phyloP scores from a whole-genome alignment of 1,284 basidiomycete species.

The Ganoderma sp. region DNA sequence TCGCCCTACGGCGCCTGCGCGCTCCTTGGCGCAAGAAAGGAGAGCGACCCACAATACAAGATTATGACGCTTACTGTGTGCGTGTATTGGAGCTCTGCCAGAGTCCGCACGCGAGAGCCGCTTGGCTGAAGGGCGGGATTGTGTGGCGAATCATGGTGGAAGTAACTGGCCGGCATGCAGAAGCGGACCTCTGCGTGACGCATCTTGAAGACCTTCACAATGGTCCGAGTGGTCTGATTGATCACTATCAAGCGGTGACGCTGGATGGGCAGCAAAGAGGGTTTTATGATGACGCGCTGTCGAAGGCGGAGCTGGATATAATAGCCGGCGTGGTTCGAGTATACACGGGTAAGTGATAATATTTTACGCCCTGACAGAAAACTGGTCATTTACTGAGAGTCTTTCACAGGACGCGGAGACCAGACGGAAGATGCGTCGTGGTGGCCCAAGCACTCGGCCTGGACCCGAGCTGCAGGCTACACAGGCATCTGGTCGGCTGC shows the following conservation, averaged over 20 bases:
- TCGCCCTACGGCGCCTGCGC: no score
- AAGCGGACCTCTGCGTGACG: background rate
- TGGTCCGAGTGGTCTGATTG: background rate
- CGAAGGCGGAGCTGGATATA: background rate
- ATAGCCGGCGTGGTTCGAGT: background rate
- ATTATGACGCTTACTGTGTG: no score
- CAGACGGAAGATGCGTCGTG: background rate
- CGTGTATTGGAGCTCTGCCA: background rate
- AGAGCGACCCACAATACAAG: background rate
- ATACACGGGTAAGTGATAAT: background rate
- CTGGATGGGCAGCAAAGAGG: background rate
- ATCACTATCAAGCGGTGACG: background rate
- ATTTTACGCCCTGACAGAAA: no score
- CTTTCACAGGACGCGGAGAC: background rate
- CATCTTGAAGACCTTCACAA: background rate
- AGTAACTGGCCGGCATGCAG: background rate
- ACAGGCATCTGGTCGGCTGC: background rate
- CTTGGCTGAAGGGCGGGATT: background rate
- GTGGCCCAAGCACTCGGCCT: background rate
- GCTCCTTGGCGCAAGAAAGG: background rate
- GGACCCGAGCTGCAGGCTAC: background rate
- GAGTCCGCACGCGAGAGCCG: background rate
- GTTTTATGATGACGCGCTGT: background rate
- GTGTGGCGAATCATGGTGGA: background rate
- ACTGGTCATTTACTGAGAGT: no score